Evolutionary conservation across 202 grass and related monocot species (phyloP), one percentile per base, ranked within the genome.

Genomic region (Bolboschoenoplectus hybrid): DNA sequence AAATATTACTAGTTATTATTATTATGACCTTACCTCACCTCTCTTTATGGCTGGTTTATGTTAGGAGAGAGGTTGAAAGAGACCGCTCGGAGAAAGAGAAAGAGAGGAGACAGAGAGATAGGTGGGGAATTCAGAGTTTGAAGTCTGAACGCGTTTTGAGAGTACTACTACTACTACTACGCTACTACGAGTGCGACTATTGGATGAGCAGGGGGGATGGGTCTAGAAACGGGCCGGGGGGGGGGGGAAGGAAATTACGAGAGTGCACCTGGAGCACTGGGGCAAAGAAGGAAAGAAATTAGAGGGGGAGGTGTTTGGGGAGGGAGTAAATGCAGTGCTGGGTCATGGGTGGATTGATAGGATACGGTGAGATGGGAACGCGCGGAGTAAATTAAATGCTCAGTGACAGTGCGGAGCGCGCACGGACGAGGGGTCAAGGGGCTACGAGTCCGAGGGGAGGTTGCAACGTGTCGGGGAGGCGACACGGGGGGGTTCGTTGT

Each of bases 1-100:
- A 73, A 17, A 44, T 71, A 44, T 3, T 44, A 44, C 5, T 1
- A 44, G 56, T 60, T 60, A 61, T 61, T 16, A 56, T 56, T 56
- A 56, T 14, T 6, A 52, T 13, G 35, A 81, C 10, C 38, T 83
- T 83, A 68, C 40, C 81, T 82, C 36, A 79, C 74, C 76, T 80
- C 75, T 84, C 82, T 84, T 84, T 84, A 84, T 84, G 66, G 82
- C 26, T 72, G 10, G 82, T 69, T 61, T 69, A 84, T 72, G 82
- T 71, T 84, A 72, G 82, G 82, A 71, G 82, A 17, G 7, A n/a
- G 34, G 9, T 1, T 72, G 82, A 84, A 84, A 84, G 82, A 44
- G 82, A 84, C 82, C 12, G 47, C 66, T 41, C 82, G 19, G 50
- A 19, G 64, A 71, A 5, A 55, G 45, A 63, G 26, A 84, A 10